These are phyloP conservation scores for Garcia nutans DNA, from an alignment of 345 rosid species.

Conservation along the genomic window DNA sequence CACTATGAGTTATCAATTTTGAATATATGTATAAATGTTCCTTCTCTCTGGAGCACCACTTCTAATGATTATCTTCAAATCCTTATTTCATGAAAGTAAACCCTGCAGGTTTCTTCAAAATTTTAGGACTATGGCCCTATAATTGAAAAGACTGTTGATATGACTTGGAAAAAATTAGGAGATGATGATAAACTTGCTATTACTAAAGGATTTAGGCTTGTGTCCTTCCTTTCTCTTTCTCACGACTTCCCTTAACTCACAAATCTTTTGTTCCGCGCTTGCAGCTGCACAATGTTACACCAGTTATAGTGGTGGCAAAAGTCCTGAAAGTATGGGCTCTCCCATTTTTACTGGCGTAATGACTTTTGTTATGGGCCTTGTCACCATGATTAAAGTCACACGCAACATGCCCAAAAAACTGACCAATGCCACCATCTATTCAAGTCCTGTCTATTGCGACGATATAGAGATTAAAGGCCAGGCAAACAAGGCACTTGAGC, in stretches of 20 bases:
- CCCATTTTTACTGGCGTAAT: constrained; percentile 72
- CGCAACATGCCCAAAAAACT: constrained; percentile 69
- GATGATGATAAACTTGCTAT: constrained; percentile 37
- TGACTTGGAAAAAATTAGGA: constrained; percentile 40
- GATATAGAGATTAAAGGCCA: constrained; percentile 38
- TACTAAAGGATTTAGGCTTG: constrained; percentile 37
- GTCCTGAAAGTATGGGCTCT: constrained; percentile 47
- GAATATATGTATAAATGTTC: neutral
- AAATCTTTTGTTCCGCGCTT: neutral
- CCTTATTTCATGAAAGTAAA: neutral
- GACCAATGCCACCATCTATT: constrained; percentile 56
- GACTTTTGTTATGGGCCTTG: constrained; percentile 84
- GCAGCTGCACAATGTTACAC: constrained; percentile 40
- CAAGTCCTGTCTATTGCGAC: constrained; percentile 43
- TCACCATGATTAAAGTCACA: constrained; percentile 71
- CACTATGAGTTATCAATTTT: neutral
- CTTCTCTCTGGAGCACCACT: neutral
- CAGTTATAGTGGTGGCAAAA: constrained; percentile 37
- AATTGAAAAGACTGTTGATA: constrained; percentile 39
- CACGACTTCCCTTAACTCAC: neutral
- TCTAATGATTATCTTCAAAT: neutral
- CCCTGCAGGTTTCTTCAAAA: constrained; percentile 30
- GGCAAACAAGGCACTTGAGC: constrained; percentile 21
- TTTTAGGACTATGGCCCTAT: constrained; percentile 31
- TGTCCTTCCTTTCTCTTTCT: neutral